Evolutionary conservation across 306 rosid species (phyloP).

Genomic region (Cyclanthera cordifolia): DNA sequence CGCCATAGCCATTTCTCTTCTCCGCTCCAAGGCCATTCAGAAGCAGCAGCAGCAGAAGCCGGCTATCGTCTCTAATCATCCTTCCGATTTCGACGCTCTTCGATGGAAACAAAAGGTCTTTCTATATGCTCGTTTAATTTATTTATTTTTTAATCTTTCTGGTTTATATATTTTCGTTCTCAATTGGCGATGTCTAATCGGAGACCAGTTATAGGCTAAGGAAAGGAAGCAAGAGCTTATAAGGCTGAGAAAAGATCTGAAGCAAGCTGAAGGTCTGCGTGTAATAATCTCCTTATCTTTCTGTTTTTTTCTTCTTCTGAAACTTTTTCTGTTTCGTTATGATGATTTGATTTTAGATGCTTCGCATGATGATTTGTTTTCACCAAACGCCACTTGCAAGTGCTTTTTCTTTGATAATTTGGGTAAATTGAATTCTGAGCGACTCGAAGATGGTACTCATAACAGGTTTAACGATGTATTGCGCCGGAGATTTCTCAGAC

Average conservation of each 20-base stretch:
- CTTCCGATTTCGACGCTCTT: constrained; percentile 43
- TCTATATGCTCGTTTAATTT: background rate
- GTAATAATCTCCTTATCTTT: background rate
- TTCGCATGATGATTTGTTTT: constrained; percentile 55
- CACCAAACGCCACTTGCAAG: constrained; percentile 69
- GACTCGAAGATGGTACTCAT: constrained; percentile 26
- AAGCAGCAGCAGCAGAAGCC: background rate
- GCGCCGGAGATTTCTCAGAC: constrained; percentile 83
- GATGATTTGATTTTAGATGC: constrained; percentile 32
- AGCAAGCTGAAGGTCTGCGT: constrained; percentile 69
- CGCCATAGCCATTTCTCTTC: constrained; percentile 68
- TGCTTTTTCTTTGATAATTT: constrained; percentile 67
- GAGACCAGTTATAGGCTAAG: constrained; percentile 44
- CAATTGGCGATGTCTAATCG: background rate
- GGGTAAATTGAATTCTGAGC: constrained; percentile 39
- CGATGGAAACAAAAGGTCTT: constrained; percentile 90
- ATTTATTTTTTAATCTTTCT: background rate
- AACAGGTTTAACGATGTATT: constrained; percentile 66
- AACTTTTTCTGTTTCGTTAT: background rate
- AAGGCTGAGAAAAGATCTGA: constrained; percentile 64
- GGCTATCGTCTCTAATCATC: constrained; percentile 17
- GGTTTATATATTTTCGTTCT: constrained; percentile 4
- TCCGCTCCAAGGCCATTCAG: constrained; percentile 47
- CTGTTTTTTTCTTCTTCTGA: background rate
- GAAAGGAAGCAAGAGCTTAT: constrained; percentile 74